A percentile compares a stretch with the other conserved stretches of the same genome.
Conservation (phyloP, 306 rosid genomes). For the Cotoneaster glaucophyllus region DNA sequence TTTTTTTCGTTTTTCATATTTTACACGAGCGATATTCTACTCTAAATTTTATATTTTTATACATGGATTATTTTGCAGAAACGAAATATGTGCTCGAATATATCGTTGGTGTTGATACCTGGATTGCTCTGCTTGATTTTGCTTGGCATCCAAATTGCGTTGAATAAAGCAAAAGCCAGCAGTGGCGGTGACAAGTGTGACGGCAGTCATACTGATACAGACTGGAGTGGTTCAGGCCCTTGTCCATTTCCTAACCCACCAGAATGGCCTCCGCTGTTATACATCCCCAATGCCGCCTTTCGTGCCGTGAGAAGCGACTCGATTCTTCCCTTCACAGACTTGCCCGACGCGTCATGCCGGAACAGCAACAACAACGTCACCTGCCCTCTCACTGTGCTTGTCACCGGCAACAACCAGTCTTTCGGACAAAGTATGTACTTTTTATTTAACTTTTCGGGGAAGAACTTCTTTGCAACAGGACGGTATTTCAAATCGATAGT, state of each 20-base stretch:
- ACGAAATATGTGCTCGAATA: conserved; percentile 46
- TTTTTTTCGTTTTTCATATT: neutral
- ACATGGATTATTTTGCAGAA: conserved; percentile 35
- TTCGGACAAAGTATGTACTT: conserved; percentile 50
- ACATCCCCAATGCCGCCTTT: conserved; percentile 40
- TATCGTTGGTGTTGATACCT: conserved; percentile 50
- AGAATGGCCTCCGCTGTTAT: conserved; percentile 69
- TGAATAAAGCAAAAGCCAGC: neutral
- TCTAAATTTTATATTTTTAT: neutral
- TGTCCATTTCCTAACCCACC: conserved; percentile 35
- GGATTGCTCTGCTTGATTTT: conserved; percentile 35
- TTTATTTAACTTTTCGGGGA: too few species aligned
- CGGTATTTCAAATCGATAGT: too few species aligned
- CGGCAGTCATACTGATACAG: neutral
- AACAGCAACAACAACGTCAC: conserved; percentile 22
- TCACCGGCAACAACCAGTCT: conserved; percentile 64
- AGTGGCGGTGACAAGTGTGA: neutral
- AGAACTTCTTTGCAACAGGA: too few species aligned
- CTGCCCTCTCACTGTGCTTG: conserved; percentile 62
- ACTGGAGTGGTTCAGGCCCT: too few species aligned
- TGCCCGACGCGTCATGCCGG: conserved; percentile 59
- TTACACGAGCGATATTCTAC: neutral
- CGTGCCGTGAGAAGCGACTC: conserved; percentile 52
- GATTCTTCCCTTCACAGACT: conserved; percentile 32
- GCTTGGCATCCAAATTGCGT: neutral